A percentile compares a stretch with the other conserved stretches of the same genome.
Evolutionary conservation across 2,329 filamentous ascomycete species (phyloP).

Genomic region (Fragosphaeria purpurea): DNA sequence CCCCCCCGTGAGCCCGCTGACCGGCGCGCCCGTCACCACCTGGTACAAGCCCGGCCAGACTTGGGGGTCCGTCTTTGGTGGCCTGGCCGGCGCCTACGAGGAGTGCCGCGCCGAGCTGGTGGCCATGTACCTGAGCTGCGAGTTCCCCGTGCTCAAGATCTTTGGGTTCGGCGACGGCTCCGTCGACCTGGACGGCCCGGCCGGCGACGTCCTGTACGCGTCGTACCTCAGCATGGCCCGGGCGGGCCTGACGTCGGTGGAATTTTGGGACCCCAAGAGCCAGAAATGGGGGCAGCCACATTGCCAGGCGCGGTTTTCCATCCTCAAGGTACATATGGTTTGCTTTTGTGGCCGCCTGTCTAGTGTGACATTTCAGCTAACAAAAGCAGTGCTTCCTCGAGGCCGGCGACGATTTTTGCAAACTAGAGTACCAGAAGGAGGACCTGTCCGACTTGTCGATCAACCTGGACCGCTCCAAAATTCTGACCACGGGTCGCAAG

Average conservation of each 20-base stretch:
- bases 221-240: constrained; percentile 91
- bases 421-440: constrained; percentile 61
- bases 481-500: constrained; percentile 69
- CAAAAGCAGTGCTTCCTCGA: constrained; percentile 60
- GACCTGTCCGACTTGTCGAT: constrained; percentile 76
- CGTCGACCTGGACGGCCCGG: constrained; percentile 60
- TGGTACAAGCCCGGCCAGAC: constrained; percentile 96
- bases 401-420: constrained; percentile 79
- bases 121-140: constrained; percentile 82
- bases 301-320: constrained; percentile 84
- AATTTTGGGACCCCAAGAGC: constrained; percentile 89
- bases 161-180: constrained; percentile 82
- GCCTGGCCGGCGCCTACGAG: constrained; percentile 79
- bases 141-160: constrained; percentile 79
- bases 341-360: neutral
- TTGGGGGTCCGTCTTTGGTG: constrained; percentile 86
- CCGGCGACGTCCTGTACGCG: constrained; percentile 78
- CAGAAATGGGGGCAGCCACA: constrained; percentile 90
- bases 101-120: constrained; percentile 93
- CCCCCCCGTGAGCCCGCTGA: constrained; percentile 73
- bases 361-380: too few species aligned
- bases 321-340: constrained; percentile 44
- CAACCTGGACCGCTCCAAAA: constrained; percentile 74
- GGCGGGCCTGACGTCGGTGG: constrained; percentile 77
- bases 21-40: constrained; percentile 63